Evolutionary conservation across 2,329 filamentous ascomycete genomes (phyloP).

Genomic region (Leptographium wingfieldii): DNA sequence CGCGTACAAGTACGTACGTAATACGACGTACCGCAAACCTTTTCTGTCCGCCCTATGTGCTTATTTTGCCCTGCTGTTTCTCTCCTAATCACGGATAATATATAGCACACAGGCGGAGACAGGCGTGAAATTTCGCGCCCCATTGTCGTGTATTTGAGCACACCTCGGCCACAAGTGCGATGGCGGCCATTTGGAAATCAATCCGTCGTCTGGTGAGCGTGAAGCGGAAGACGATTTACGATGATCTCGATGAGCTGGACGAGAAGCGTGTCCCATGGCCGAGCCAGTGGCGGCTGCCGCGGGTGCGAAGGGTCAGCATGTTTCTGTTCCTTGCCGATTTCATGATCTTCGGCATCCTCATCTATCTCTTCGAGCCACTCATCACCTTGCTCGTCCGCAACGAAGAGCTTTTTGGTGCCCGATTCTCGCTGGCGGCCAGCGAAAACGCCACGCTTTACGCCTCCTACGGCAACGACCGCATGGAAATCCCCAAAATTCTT

Average conservation of each 20-base stretch:
- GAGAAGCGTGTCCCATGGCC: neutral
- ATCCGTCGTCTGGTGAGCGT: neutral
- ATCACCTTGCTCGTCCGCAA: conserved; percentile 49
- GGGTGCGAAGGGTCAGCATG: conserved; percentile 26
- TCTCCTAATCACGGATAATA: neutral
- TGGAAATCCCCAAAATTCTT: conserved; percentile 17
- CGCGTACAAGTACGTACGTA: neutral
- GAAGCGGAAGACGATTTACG: neutral
- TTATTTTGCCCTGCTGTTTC: neutral
- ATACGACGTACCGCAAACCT: neutral
- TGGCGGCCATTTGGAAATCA: neutral
- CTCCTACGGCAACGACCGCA: neutral
- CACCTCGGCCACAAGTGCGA: neutral
- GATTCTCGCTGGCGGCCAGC: conserved; percentile 11
- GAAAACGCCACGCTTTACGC: neutral
- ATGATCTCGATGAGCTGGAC: conserved; percentile 1
- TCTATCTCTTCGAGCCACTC: conserved; percentile 58
- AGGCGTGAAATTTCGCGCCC: neutral
- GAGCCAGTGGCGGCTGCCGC: neutral
- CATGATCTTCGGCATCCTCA: conserved; percentile 42
- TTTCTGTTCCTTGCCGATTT: conserved; percentile 32
- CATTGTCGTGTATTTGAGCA: neutral
- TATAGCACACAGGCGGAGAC: neutral
- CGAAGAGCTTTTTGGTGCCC: conserved; percentile 19
- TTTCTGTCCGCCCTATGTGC: neutral